These are phyloP conservation scores for Rusavskia elegans DNA, from an alignment of 495 filamentous ascomycete species.

Conservation along the genomic window DNA sequence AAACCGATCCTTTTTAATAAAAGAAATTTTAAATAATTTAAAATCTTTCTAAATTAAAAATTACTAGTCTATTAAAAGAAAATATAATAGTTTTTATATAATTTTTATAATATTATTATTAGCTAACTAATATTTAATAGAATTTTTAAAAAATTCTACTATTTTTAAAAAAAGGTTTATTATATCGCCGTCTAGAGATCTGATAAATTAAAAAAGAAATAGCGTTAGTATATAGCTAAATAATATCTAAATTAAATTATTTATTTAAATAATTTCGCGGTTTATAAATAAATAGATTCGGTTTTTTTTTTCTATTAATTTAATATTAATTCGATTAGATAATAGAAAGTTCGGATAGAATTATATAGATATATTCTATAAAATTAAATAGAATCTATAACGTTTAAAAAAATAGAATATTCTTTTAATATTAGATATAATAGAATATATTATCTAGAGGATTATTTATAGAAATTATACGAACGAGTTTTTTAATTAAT, in stretches of 20 bases:
- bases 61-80: background rate
- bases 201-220: background rate
- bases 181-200: background rate
- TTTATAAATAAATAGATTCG: background rate
- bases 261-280: background rate
- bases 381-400: background rate
- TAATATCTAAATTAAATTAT: background rate
- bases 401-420: background rate
- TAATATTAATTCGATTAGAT: background rate
- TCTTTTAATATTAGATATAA: background rate
- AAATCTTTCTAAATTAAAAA: background rate
- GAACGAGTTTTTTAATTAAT: background rate
- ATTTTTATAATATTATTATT: background rate
- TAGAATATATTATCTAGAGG: background rate
- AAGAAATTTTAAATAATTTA: background rate
- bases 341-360: background rate
- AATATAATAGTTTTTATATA: background rate
- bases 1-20: background rate
- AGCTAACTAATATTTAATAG: background rate
- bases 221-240: background rate
- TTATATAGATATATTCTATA: background rate
- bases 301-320: background rate
- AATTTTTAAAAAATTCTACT: background rate
- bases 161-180: background rate
- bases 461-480: background rate